Percentiles rank a stretch among this genome's conserved stretches.
Evolutionary conservation across 169 alveolate species (phyloP).

Genomic region (Babesia ovis): DNA sequence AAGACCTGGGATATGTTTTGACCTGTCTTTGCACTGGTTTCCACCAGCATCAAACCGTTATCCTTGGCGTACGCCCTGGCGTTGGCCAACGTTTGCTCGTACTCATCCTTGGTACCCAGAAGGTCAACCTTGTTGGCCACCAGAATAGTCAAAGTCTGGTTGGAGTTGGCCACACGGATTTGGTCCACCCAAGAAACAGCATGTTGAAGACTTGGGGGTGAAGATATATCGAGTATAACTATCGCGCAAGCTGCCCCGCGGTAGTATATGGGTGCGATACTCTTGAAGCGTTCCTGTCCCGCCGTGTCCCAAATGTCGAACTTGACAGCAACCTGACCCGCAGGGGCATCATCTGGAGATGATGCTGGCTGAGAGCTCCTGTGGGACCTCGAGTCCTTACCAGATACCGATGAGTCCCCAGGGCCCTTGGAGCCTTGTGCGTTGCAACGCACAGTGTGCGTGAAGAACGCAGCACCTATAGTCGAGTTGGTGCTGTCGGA

Average conservation of each 20-base stretch:
- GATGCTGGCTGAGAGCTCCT: neutral
- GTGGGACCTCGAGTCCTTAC: neutral
- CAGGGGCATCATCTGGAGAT: conserved; percentile 10
- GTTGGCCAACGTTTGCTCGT: conserved; percentile 68
- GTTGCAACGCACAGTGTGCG: conserved; percentile 72
- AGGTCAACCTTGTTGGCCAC: conserved; percentile 78
- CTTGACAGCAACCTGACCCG: conserved; percentile 69
- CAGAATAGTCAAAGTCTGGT: conserved; percentile 70
- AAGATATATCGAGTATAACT: conserved; percentile 84
- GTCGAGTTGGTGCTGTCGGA: conserved; percentile 88
- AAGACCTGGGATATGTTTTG: conserved; percentile 70
- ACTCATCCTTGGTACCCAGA: conserved; percentile 66
- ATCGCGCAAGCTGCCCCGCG: conserved; percentile 89
- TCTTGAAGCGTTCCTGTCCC: conserved; percentile 88
- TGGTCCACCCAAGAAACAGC: conserved; percentile 85
- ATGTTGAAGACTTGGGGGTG: conserved; percentile 77
- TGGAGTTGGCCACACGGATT: conserved; percentile 65
- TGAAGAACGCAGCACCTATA: conserved; percentile 87
- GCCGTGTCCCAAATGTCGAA: conserved; percentile 92
- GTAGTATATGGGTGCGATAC: conserved; percentile 86
- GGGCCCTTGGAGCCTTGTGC: conserved; percentile 1
- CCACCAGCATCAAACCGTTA: conserved; percentile 69
- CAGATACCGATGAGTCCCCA: neutral
- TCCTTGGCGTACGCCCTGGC: conserved; percentile 77
- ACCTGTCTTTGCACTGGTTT: conserved; percentile 83